Evolutionary conservation across 164 flowering plant genomes (phyloP).

Genomic region (Tinospora cordifolia): DNA sequence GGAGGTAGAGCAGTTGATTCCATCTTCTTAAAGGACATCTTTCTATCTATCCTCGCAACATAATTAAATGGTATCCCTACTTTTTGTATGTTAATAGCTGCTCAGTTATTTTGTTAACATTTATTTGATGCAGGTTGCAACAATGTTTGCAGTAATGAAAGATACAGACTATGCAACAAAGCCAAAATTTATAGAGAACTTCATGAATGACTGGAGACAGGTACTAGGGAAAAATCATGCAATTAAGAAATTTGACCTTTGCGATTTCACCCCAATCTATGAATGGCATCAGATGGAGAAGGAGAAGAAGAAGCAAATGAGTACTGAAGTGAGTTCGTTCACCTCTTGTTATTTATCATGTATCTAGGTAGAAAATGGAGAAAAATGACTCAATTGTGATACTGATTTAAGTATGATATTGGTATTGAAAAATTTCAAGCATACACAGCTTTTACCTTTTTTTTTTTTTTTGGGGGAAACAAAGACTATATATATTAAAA

Average conservation of each 20-base stretch:
- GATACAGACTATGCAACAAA: conserved; percentile 83
- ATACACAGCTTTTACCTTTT: too few species aligned
- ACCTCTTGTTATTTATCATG: not conserved
- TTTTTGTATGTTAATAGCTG: not conserved
- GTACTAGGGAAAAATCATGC: conserved; percentile 75
- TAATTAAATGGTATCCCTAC: not conserved
- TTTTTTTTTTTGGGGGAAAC: too few species aligned
- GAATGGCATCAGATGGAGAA: conserved; percentile 88
- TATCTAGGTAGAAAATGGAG: not conserved
- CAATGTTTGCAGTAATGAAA: conserved; percentile 96
- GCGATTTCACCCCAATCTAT: conserved; percentile 93
- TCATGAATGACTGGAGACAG: conserved; percentile 80
- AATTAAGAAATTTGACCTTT: conserved; percentile 69
- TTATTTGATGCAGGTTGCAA: conserved; percentile 66
- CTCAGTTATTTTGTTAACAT: conserved; percentile 1
- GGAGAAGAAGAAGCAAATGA: conserved; percentile 98
- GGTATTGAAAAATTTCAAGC: too few species aligned
- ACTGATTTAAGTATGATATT: too few species aligned
- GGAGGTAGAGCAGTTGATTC: conserved; percentile 44
- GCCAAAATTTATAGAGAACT: conserved; percentile 60
- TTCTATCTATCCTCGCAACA: not conserved
- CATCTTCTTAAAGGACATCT: not conserved
- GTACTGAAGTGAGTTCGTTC: conserved; percentile 54
- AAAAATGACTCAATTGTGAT: too few species aligned
- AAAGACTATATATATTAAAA: too few species aligned